These are phyloP conservation scores for Brassica incana DNA, from an alignment of 345 rosid genomes.

Conservation along the genomic window DNA sequence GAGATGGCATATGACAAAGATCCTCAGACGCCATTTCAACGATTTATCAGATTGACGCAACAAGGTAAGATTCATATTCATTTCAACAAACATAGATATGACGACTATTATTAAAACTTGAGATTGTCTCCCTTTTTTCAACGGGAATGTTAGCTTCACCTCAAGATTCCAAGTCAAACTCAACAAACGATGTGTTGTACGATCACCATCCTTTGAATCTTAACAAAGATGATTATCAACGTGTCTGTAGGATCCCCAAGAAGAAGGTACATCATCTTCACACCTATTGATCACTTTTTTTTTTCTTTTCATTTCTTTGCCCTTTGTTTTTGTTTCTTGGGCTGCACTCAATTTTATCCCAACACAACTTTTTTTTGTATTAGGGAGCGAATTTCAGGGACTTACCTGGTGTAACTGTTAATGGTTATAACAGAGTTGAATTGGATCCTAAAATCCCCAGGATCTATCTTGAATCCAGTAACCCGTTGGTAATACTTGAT, in stretches of 20 bases:
- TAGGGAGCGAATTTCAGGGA: conserved; percentile 71
- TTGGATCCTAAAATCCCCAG: conserved; percentile 49
- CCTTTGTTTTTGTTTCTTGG: background rate
- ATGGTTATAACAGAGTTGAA: conserved; percentile 45
- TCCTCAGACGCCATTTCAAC: conserved; percentile 27
- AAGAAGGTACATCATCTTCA: conserved; percentile 20
- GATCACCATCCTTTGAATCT: conserved; percentile 36
- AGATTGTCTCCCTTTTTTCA: conserved; percentile 28
- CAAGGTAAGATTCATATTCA: conserved; percentile 27
- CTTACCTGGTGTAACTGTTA: conserved; percentile 57
- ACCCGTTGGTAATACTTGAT: conserved; percentile 49
- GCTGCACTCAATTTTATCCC: background rate
- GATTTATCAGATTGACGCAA: conserved; percentile 26
- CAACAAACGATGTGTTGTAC: conserved; percentile 4
- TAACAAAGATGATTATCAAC: conserved; percentile 22
- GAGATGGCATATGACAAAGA: conserved; percentile 27
- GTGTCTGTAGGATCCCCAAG: conserved; percentile 33
- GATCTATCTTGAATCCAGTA: conserved; percentile 40
- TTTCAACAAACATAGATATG: background rate
- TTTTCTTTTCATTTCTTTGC: background rate
- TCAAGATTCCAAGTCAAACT: background rate
- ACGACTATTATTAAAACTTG: background rate
- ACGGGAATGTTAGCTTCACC: conserved; percentile 18
- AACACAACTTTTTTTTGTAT: background rate
- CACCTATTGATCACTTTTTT: background rate